Evolutionary conservation across 2,329 filamentous ascomycete genomes (phyloP).

Genomic region (Aspergillus novofumigatus): DNA sequence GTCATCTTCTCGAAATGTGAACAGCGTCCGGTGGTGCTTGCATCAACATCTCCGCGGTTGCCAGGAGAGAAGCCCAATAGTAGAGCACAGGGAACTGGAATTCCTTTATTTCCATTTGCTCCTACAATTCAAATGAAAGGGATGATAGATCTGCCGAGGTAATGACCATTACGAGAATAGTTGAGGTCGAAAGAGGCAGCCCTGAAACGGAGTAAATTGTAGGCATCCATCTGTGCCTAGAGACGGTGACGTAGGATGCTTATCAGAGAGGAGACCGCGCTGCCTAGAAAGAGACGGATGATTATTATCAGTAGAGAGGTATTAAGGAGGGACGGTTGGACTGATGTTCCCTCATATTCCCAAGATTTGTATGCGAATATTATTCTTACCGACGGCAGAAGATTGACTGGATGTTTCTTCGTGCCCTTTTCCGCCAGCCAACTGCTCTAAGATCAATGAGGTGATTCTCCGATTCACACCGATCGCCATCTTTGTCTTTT

Average conservation of each 20-base stretch:
- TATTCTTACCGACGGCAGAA: not conserved
- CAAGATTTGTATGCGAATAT: not conserved
- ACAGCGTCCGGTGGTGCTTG: not conserved
- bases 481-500: not conserved
- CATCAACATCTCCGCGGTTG: not conserved
- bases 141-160: not conserved
- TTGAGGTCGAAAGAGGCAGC: not conserved
- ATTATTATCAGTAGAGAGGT: not conserved
- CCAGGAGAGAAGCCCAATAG: not conserved
- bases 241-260: not conserved
- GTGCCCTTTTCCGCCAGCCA: not conserved
- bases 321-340: too few species aligned
- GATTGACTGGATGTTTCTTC: not conserved
- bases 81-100: too few species aligned
- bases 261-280: not conserved
- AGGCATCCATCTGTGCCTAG: not conserved
- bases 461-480: not conserved
- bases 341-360: not conserved
- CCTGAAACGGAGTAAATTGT: not conserved
- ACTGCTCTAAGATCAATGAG: not conserved
- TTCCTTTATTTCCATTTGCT: too few species aligned
- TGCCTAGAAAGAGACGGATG: not conserved
- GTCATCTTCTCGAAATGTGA: not conserved
- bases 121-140: not conserved
- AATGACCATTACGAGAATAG: not conserved